phyloP scores from a whole-genome alignment of 2,329 filamentous ascomycete species.

The Raffaelea albimanens region DNA sequence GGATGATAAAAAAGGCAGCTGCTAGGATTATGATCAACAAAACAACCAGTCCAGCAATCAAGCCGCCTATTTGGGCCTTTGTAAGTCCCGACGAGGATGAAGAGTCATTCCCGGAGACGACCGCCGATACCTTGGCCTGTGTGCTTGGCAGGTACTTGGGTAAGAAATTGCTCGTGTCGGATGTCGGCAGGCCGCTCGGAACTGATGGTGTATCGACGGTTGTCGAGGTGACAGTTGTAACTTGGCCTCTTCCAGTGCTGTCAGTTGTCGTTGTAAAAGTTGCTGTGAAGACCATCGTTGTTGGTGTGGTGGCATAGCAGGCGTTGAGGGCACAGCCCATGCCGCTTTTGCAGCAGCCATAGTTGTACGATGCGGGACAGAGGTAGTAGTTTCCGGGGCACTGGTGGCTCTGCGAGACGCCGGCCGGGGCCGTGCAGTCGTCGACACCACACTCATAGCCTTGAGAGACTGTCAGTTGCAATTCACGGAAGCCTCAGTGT shows the following conservation, averaged over 20 bases:
- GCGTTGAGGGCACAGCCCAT: conserved; percentile 35
- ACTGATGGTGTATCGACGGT: conserved; percentile 29
- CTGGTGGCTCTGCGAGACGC: conserved; percentile 25
- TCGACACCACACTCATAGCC: conserved; percentile 32
- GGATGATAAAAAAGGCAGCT: conserved; percentile 38
- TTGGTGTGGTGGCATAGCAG: conserved; percentile 39
- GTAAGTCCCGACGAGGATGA: conserved; percentile 22
- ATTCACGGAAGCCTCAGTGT: not conserved
- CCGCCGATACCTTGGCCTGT: conserved; percentile 29
- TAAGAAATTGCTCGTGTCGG: conserved; percentile 18
- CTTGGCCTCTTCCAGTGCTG: conserved; percentile 22
- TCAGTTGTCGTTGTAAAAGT: conserved; percentile 35
- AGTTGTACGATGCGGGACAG: conserved; percentile 40
- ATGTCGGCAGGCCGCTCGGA: conserved; percentile 18
- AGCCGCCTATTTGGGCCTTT: conserved; percentile 37
- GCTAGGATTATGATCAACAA: conserved; percentile 38
- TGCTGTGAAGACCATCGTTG: conserved; percentile 33
- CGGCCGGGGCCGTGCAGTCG: conserved; percentile 34
- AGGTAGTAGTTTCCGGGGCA: conserved; percentile 36
- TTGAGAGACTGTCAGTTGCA: not conserved
- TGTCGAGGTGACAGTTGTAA: conserved; percentile 28
- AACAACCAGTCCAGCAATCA: conserved; percentile 40
- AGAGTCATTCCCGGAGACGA: conserved; percentile 11
- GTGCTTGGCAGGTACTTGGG: conserved; percentile 35
- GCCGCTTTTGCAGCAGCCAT: conserved; percentile 42